Base-by-base conservation (phyloP, 805 yeast species). In the Vanderwaltozyma polyspora region DNA sequence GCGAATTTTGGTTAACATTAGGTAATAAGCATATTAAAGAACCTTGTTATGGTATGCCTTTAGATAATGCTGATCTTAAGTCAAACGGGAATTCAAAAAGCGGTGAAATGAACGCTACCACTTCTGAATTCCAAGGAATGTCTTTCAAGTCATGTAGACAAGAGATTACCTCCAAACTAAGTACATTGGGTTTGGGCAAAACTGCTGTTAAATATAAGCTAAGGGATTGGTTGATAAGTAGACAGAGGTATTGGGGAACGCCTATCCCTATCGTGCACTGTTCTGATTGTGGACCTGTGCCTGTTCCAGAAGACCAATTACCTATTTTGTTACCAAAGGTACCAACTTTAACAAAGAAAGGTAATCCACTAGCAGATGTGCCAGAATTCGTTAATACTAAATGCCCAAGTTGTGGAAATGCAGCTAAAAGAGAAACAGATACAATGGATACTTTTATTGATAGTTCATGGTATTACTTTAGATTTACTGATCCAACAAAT, bases 381-480 rank as follows among this genome's bases (percentile, higher is more conserved):
- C 70, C 70, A 0, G 79, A 75, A 14, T 89, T 85, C 65, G 76
- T 76, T 7, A 66, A 82, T 39, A 73, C 80, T 1, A 55, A 63
- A 21, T 91, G 98, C 55, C 98, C 98, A 6, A 67, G 71, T 0
- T 91, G 98, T 62, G 76, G 76, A 3, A 46, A 55, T 6, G 63
- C 65, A 1, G 94, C 95, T 0, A 74, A 70, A 37, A 70, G 98
- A 48, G 98, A 91, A 44, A 84, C 97, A 0, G 98, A 91, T 51
- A 91, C 98, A 0, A 89, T 91, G 98, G 98, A 91, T 52, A 91
- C 98, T 0, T 91, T 91, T 51, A 89, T 91, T 75, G 98, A 91
- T 59, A 82, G 94, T 13, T 86, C 96, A 3, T 91, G 98, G 98
- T 91, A 91, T 57, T 83, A 72, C 56, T 78, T 91, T 62, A 70